Evolutionary conservation across 1,284 basidiomycete species (phyloP).

Genomic region (Microbotryum intermedium): DNA sequence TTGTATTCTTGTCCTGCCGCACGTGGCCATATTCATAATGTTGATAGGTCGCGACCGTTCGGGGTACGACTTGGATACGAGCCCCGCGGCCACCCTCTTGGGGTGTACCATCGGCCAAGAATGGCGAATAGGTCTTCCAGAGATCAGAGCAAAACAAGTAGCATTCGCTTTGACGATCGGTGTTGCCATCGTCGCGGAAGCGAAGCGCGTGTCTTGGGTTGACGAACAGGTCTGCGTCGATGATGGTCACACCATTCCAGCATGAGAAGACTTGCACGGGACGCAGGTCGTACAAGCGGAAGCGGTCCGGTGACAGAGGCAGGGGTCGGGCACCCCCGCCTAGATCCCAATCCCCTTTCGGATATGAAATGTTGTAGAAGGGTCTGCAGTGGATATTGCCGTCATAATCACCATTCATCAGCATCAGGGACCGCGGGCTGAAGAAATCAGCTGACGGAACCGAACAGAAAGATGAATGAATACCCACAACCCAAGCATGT

Average conservation of each 20-base stretch:
- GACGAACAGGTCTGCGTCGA: slow-evolving; percentile 38
- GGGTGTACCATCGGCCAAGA: neutral
- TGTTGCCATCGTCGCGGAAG: slow-evolving; percentile 9
- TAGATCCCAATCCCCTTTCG: slow-evolving; percentile 16
- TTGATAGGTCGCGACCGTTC: slow-evolving; percentile 10
- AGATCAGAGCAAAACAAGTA: slow-evolving; percentile 21
- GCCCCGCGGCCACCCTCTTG: slow-evolving; percentile 3
- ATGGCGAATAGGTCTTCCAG: slow-evolving; percentile 8
- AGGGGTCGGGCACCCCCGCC: slow-evolving; percentile 32
- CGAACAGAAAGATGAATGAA: slow-evolving; percentile 34
- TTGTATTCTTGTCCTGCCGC: slow-evolving; percentile 14
- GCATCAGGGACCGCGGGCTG: too few relatives aligned
- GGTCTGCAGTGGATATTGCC: slow-evolving; percentile 5
- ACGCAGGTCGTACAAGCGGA: slow-evolving; percentile 35
- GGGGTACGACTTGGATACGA: slow-evolving; percentile 18
- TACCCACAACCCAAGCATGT: slow-evolving; percentile 41
- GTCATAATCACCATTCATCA: too few relatives aligned
- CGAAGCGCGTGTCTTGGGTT: slow-evolving; percentile 25
- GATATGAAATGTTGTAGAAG: slow-evolving; percentile 20
- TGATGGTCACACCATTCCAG: slow-evolving; percentile 37
- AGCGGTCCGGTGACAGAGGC: slow-evolving; percentile 34
- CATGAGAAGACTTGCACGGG: slow-evolving; percentile 44
- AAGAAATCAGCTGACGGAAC: slow-evolving; percentile 15
- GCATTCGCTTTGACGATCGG: slow-evolving; percentile 21
- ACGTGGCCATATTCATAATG: slow-evolving; percentile 11